Evolutionary conservation across 2,329 filamentous ascomycete species (phyloP), one percentile per base, ranked within the genome.

Genomic region (Pseudogymnoascus sp.): DNA sequence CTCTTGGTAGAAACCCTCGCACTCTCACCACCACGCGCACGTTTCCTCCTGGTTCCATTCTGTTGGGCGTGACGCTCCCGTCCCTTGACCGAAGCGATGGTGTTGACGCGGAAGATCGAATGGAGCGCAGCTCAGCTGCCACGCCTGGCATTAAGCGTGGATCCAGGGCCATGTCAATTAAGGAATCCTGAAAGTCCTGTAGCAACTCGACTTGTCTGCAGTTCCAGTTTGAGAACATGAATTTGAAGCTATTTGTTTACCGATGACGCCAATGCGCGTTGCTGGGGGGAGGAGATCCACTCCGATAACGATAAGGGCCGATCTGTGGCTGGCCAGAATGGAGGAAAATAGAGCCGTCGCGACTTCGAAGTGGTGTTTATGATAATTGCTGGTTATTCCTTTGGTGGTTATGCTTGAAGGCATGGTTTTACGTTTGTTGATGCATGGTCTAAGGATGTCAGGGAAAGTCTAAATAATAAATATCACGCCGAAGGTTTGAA

Each of bases 1-100:
- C 90, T 85, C 90, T 79, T 59, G 86, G 88, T 65, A 95, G 78
- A 78, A 93, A 93, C 1, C 85, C 89, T 71, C 90, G 81, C 63
- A 93, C 90, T 73, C 90, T 82, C 65, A 95, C 90, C 31, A 93
- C 90, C 29, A 95, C 90, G 70, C 86, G 83, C 65, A 95, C 90
- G 75, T 95, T 95, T 64, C 89, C 89, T 66, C 86, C 88, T 67
- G 82, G 74, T 71, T 66, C 67, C 62, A 86, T 80, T 79, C 82
- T 82, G 73, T 78, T 81, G 69, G 82, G 75, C 26, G 85, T 82
- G 40, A 86, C 75, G n/a, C 83, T 83, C 60, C 84, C 84, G 77
- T 91, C 88, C 72, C 86, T 84, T 40, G 88, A 88, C 65, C 90
- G 84, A 70, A 93, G 78, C 26, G 89, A 92, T 37, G 90, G 90